Evolutionary conservation across 108 stramenopile species (phyloP).

Genomic region (Nitzschia sp.): DNA sequence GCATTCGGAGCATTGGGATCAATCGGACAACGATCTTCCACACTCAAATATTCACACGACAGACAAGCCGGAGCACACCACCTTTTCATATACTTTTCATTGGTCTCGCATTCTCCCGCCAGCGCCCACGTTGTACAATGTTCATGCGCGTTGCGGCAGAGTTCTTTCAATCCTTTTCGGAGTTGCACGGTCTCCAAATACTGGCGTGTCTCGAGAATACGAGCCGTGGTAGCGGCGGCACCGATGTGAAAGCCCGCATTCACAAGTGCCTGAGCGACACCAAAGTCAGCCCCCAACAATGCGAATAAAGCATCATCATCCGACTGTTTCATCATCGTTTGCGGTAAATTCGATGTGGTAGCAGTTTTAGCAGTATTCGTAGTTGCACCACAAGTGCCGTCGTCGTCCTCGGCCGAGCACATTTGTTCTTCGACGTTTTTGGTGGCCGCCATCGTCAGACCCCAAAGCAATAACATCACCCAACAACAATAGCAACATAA

Average conservation of each 20-base stretch:
- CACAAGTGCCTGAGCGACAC: constrained; percentile 1
- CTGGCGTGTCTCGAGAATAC: not conserved
- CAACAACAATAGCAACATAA: no score
- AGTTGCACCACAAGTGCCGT: no score
- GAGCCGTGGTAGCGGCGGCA: not conserved
- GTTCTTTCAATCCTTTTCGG: not conserved
- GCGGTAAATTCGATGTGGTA: no score
- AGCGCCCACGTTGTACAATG: constrained; percentile 63
- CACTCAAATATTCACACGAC: constrained; percentile 43
- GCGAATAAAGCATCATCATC: no score
- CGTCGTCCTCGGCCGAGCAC: no score
- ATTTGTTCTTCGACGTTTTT: no score
- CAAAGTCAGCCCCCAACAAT: no score
- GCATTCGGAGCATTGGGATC: constrained; percentile 50
- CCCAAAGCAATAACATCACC: no score
- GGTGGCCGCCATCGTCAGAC: no score
- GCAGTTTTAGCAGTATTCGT: no score
- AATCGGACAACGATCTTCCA: constrained; percentile 23
- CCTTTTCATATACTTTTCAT: constrained; percentile 46
- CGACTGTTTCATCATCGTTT: no score
- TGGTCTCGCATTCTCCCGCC: constrained; percentile 66
- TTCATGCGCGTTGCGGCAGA: constrained; percentile 52
- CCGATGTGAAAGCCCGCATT: constrained; percentile 9
- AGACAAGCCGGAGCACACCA: constrained; percentile 77
- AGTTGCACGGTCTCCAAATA: not conserved